Evolutionary conservation across 257 asterid genomes (phyloP).

Genomic region (Rehmannia glutinosa): DNA sequence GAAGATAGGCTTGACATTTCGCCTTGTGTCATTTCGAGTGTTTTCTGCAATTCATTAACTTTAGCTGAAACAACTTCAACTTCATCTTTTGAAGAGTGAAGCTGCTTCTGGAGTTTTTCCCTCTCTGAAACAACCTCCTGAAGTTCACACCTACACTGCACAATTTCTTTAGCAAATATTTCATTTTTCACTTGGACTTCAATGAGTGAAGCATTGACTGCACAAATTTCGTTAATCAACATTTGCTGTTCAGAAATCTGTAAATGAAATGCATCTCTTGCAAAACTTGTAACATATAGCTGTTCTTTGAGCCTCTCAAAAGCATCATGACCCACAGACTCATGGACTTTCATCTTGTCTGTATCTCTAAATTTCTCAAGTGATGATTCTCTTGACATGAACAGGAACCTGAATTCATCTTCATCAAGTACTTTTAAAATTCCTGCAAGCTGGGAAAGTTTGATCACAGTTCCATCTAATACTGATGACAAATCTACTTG

Average conservation of each 20-base stretch:
- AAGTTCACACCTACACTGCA: slow-evolving; percentile 49
- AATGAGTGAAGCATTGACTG: slow-evolving; percentile 39
- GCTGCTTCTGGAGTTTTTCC: slow-evolving; percentile 53
- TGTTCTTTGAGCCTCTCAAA: slow-evolving; percentile 76
- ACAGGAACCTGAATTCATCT: slow-evolving; percentile 59
- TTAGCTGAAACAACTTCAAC: slow-evolving; percentile 47
- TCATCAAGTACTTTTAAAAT: slow-evolving; percentile 56
- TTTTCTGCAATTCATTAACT: slow-evolving; percentile 57
- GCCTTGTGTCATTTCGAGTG: slow-evolving; percentile 51
- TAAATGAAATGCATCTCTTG: slow-evolving; percentile 54
- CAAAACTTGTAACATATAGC: slow-evolving; percentile 60
- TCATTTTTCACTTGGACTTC: slow-evolving; percentile 57
- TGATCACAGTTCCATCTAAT: slow-evolving; percentile 52
- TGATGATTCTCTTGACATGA: slow-evolving; percentile 42
- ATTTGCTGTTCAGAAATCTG: slow-evolving; percentile 62
- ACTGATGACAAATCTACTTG: slow-evolving; percentile 51
- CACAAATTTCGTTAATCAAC: slow-evolving; percentile 42
- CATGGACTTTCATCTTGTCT: slow-evolving; percentile 20
- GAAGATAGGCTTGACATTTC: slow-evolving; percentile 57
- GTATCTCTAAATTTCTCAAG: slow-evolving; percentile 22
- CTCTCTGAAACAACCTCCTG: slow-evolving; percentile 43
- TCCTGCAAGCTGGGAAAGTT: slow-evolving; percentile 75
- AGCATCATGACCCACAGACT: slow-evolving; percentile 27
- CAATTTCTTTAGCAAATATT: slow-evolving; percentile 47
- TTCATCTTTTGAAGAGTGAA: slow-evolving; percentile 54